Base-by-base conservation (phyloP, 495 filamentous ascomycete species). In the Neurospora tetrasperma region DNA sequence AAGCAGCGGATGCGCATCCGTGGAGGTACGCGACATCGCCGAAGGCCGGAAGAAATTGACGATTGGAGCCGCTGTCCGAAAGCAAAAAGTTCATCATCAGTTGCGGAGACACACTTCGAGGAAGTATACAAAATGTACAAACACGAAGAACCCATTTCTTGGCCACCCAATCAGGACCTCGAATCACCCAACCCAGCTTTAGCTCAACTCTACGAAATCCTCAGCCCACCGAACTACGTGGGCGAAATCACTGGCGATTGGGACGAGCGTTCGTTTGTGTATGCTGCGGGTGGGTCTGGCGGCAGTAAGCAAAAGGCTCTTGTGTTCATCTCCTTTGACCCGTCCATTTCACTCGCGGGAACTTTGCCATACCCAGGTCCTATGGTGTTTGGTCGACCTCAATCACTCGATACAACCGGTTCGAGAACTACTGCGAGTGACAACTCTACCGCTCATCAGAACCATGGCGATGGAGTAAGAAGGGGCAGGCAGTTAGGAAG, bases 241-340 rank as follows among this genome's bases (percentile, higher is more conserved):
- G 86, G 86, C 4, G 80, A 84, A 38, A 79, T 92, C 7, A 77
- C 83, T 12, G 88, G 87, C 0, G 76, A 81, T 42, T 85, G 87
- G 38, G 89, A 92, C 70, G 90, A 92, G n/a, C 83, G 89, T 18
- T 89, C 89, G 14, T 78, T 90, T 5, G 82, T 91, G 5, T 87
- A 90, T 73, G 81, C 84, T 0, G 86, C 84, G 7, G 77, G 82
- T 0, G 71, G 77, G 6, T 71, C 77, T 1, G 77, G 78, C 27
- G 82, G 87, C 18, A 77, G 85, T 35, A 79, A 81, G 27, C 27
- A 35, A 38, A 66, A 35, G 27, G 84, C 86, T 0, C 75, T 93
- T 41, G 80, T 92, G 9, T 84, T 91, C 44, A 77, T 93, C 69
- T 89, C 85, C 43, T 93, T 91, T 75, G 90, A 93, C 74, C 87